Evolutionary conservation across 495 filamentous ascomycete species (phyloP), one percentile per base, ranked within the genome.

Genomic region (Bathelium albidoporum): DNA sequence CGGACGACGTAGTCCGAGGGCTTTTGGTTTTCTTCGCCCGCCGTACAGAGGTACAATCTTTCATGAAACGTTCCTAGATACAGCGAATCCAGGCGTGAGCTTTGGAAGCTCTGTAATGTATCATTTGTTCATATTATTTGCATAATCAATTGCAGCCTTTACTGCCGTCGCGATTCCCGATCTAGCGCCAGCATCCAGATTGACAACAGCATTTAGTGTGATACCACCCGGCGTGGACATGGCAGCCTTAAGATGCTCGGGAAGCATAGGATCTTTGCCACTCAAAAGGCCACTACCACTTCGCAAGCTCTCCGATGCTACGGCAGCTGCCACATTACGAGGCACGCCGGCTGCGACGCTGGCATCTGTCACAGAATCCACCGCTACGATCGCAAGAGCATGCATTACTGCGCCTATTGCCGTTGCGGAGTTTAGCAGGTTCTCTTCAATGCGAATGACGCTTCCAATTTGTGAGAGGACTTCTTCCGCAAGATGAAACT

Each of bases 221-320:
- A 62, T 62, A 2, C 61, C 61, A 32, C 52, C 34, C 20, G 61
- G 61, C 44, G 61, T 62, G n/a, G 61, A 62, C 41, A 62, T 32
- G 5, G 61, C 61, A 20, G 61, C 39, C 61, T 62, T 62, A 28
- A 62, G 61, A 45, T 62, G 41, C 29, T 62, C 61, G 18, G 61
- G 41, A 18, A 53, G 32, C 61, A 62, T 62, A 5, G 53, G 34
- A 55, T 64, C 62, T 44, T 58, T 52, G 36, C 41, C 44, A 16
- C 29, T 58, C 29, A 64, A 44, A 53, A 59, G 26, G 20, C 62
- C 32, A 59, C 44, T 58, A 2, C 22, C 62, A 64, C 32, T 59
- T 2, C 39, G 34, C 31, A 59, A 39, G 36, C 41, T 58, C 62
- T 59, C 28, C 24, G 52, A 16, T 59, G 58, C 62, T 31, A 64